Percentiles rank a stretch among this genome's conserved stretches.
phyloP scores from a whole-genome alignment of 75 land plant genomes.

The Isoetes taiwanensis region DNA sequence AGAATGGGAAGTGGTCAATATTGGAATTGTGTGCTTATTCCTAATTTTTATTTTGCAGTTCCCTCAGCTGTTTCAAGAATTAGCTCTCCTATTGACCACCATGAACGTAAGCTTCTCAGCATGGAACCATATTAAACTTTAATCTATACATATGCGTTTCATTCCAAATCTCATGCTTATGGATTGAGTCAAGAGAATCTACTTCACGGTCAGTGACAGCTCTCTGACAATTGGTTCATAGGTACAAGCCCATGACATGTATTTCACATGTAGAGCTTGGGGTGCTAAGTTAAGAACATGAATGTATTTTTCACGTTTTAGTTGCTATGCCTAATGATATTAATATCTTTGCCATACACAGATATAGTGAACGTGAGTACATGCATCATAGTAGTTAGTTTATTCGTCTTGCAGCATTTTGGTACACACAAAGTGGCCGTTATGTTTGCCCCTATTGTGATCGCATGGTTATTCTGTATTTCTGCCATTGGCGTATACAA shows the following conservation, averaged over 20 bases:
- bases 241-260: no score
- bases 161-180: no score
- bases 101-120: conserved; percentile 35
- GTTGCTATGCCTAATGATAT: no score
- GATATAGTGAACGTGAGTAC: conserved; percentile 44
- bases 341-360: no score
- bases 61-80: conserved; percentile 40
- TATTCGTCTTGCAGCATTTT: conserved; percentile 67
- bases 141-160: no score
- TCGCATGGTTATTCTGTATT: conserved; percentile 49
- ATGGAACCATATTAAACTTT: no score
- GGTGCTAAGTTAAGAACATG: no score
- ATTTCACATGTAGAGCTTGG: no score
- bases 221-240: no score
- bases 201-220: no score
- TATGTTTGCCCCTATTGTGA: conserved; percentile 63
- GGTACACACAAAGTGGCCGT: conserved; percentile 73
- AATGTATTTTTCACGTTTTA: no score
- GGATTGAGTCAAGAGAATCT: no score
- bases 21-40: conserved; percentile 8
- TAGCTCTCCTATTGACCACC: conserved; percentile 19
- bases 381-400: conserved; percentile 53
- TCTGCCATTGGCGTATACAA: conserved; percentile 56
- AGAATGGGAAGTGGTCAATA: conserved; percentile 1
- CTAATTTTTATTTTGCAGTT: conserved; percentile 22